These are phyloP conservation scores for Phytophthora citrophthora DNA, from an alignment of 352 stramenopile species.

Conservation along the genomic window DNA sequence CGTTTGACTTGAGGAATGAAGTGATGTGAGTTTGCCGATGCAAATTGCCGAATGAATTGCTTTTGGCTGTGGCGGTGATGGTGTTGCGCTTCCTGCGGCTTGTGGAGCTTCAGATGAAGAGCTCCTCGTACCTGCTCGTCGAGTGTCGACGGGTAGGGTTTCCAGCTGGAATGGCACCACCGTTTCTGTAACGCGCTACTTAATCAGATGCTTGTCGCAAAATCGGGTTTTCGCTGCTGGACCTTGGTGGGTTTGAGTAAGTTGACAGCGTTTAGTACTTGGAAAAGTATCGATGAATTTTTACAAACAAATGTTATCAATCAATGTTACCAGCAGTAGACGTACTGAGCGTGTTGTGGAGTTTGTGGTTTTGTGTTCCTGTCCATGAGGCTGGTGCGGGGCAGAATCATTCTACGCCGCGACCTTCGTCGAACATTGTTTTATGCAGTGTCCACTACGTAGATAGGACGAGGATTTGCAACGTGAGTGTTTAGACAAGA, in stretches of 20 bases:
- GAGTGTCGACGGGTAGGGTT: neutral
- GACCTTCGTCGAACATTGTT: neutral
- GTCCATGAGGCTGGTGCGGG: no score
- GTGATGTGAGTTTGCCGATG: neutral
- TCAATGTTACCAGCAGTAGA: neutral
- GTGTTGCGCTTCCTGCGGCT: conserved; percentile 5
- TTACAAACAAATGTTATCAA: no score
- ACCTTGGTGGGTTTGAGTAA: neutral
- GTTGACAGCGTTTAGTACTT: neutral
- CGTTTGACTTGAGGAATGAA: no score
- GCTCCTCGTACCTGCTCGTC: conserved; percentile 7
- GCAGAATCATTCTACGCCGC: no score
- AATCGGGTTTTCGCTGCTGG: conserved; percentile 8
- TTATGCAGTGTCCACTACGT: neutral
- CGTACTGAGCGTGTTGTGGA: neutral
- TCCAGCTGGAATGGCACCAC: conserved; percentile 20
- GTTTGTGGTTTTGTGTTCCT: no score
- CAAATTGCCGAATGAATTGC: neutral
- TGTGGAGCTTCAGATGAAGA: neutral
- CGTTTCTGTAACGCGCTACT: conserved; percentile 21
- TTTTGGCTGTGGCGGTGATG: neutral
- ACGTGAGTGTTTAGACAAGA: neutral
- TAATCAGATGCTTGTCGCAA: conserved; percentile 22
- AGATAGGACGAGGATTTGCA: neutral
- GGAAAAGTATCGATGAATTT: neutral